phyloP scores from a whole-genome alignment of 2,329 filamentous ascomycete species.

The Fusarium abutilonis region DNA sequence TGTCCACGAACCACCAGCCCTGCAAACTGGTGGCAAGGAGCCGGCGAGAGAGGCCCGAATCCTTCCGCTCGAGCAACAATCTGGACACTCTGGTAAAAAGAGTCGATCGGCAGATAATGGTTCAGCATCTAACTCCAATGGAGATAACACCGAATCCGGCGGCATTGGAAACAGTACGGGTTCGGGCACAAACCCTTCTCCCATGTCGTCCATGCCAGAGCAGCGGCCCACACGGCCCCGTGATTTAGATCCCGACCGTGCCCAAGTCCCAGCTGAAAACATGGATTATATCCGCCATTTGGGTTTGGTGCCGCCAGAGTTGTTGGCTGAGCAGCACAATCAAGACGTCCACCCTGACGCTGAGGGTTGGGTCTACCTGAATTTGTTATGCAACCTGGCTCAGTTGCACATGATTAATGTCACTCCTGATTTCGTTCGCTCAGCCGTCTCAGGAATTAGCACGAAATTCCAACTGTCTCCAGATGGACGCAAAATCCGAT shows the following conservation, averaged over 20 bases:
- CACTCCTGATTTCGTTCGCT: conserved; percentile 78
- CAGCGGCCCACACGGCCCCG: conserved; percentile 80
- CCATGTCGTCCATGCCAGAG: conserved; percentile 60
- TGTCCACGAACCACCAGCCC: conserved; percentile 51
- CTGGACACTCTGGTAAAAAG: conserved; percentile 51
- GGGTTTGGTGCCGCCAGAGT: conserved; percentile 70
- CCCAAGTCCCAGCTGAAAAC: conserved; percentile 79
- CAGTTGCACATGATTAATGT: conserved; percentile 88
- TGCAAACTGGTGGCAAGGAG: conserved; percentile 38
- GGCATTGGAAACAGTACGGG: conserved; percentile 51
- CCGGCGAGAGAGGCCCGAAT: conserved; percentile 62
- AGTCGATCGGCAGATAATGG: conserved; percentile 55
- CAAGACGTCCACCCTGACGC: conserved; percentile 67
- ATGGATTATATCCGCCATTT: conserved; percentile 82
- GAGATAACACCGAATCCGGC: conserved; percentile 57
- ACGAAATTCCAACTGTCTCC: conserved; percentile 79
- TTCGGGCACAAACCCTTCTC: conserved; percentile 52
- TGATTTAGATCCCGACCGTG: conserved; percentile 81
- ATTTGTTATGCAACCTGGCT: conserved; percentile 81
- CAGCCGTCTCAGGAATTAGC: conserved; percentile 75
- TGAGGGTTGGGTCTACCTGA: conserved; percentile 85
- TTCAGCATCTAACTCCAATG: conserved; percentile 60
- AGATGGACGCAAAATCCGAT: conserved; percentile 82
- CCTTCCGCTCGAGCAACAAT: conserved; percentile 47
- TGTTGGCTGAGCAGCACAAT: conserved; percentile 55